phyloP scores from a whole-genome alignment of 192 early-diverging fungal species.

The Coemansia sp. region DNA sequence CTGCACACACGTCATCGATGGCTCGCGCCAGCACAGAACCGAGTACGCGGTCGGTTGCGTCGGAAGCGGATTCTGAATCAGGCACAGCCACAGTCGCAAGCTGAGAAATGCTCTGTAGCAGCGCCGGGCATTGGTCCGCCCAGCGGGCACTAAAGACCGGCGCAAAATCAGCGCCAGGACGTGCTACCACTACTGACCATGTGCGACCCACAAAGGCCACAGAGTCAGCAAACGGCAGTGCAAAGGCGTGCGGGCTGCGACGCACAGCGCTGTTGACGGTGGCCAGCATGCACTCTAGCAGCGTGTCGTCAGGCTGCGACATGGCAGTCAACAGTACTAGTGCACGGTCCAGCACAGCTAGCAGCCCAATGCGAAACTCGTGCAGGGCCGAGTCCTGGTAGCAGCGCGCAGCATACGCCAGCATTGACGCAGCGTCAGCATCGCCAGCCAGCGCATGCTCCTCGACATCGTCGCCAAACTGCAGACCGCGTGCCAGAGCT shows the following conservation, averaged over 20 bases:
- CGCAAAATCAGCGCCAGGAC: neutral
- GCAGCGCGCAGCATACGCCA: slow-evolving; percentile 32
- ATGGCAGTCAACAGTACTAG: slow-evolving; percentile 10
- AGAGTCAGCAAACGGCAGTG: slow-evolving; percentile 19
- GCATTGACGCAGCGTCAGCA: slow-evolving; percentile 7
- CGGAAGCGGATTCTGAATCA: neutral
- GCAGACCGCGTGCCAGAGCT: slow-evolving; percentile 41
- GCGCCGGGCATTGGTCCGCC: slow-evolving; percentile 44
- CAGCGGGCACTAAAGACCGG: slow-evolving; percentile 23
- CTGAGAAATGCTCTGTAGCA: slow-evolving; percentile 42
- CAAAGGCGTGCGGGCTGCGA: slow-evolving; percentile 42
- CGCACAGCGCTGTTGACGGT: slow-evolving; percentile 34
- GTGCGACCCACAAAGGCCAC: slow-evolving; percentile 24
- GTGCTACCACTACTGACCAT: slow-evolving; percentile 27
- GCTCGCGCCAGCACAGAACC: slow-evolving; percentile 34
- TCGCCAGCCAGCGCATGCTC: slow-evolving; percentile 43
- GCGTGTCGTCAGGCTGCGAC: slow-evolving; percentile 17
- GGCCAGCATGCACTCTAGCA: slow-evolving; percentile 35
- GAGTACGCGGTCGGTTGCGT: slow-evolving; percentile 26
- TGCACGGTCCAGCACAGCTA: slow-evolving; percentile 12
- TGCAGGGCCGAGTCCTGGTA: slow-evolving; percentile 24
- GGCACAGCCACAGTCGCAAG: slow-evolving; percentile 28
- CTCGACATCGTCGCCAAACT: slow-evolving; percentile 48
- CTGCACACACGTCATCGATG: slow-evolving; percentile 24
- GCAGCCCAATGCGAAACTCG: slow-evolving; percentile 22